Conservation (phyloP, 2,329 filamentous ascomycete genomes). For the Phyllosticta citriasiana region DNA sequence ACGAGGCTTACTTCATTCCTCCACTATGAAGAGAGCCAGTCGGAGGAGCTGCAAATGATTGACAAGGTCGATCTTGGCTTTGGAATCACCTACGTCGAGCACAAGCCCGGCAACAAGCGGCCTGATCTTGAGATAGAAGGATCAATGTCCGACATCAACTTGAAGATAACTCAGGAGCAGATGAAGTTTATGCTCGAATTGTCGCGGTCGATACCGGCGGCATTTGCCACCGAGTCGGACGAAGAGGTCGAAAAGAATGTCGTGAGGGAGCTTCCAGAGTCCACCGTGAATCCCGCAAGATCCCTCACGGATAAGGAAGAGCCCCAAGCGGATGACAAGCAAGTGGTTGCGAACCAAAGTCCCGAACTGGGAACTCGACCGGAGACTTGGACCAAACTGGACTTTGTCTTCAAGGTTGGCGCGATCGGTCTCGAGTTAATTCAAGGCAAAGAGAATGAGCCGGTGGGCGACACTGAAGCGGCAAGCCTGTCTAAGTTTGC, state of each 20-base stretch:
- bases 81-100: slow-evolving; percentile 83
- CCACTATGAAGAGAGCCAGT: slow-evolving; percentile 60
- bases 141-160: slow-evolving; percentile 84
- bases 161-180: slow-evolving; percentile 82
- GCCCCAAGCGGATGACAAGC: slow-evolving; percentile 29
- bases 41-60: slow-evolving; percentile 90
- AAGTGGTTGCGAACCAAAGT: slow-evolving; percentile 36
- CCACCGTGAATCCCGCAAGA: slow-evolving; percentile 41
- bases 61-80: slow-evolving; percentile 94
- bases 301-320: slow-evolving; percentile 32
- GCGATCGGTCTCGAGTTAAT: slow-evolving; percentile 84
- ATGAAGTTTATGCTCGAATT: slow-evolving; percentile 82
- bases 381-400: slow-evolving; percentile 83
- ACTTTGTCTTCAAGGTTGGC: slow-evolving; percentile 80
- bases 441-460: slow-evolving; percentile 61
- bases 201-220: slow-evolving; percentile 75
- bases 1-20: slow-evolving; percentile 85
- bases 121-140: slow-evolving; percentile 90
- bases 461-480: slow-evolving; percentile 65
- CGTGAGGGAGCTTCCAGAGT: slow-evolving; percentile 58
- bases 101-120: slow-evolving; percentile 63
- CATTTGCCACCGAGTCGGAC: slow-evolving; percentile 67
- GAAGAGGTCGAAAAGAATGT: slow-evolving; percentile 61
- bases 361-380: slow-evolving; percentile 62
- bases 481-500: slow-evolving; percentile 91